phyloP scores from a whole-genome alignment of 2,329 filamentous ascomycete genomes.

The Hymenoscyphus occultus region DNA sequence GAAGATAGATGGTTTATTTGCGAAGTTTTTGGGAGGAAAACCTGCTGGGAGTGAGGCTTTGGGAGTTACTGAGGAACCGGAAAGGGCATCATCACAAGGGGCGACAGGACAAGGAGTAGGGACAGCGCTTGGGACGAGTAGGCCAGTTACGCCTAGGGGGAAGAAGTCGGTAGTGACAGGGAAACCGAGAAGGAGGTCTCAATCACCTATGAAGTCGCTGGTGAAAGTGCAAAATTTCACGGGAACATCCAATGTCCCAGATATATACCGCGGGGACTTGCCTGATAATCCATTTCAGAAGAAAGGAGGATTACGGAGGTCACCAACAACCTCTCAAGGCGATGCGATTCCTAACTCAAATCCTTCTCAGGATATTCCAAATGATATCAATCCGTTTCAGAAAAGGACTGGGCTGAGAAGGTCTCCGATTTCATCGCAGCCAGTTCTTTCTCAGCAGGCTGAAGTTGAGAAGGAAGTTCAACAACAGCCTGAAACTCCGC shows the following conservation, averaged over 20 bases:
- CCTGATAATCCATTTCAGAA: slow-evolving; percentile 32
- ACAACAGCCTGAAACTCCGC: background rate
- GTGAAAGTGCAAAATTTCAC: background rate
- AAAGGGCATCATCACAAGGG: slow-evolving; percentile 8
- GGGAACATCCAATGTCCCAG: slow-evolving; percentile 12
- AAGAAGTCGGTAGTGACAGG: slow-evolving; percentile 21
- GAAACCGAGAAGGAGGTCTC: slow-evolving; percentile 33
- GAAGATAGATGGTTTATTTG: slow-evolving; percentile 34
- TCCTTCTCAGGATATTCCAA: slow-evolving; percentile 13
- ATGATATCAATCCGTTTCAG: slow-evolving; percentile 16
- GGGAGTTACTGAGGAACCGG: slow-evolving; percentile 3
- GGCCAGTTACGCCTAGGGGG: slow-evolving; percentile 16
- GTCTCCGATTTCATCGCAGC: slow-evolving; percentile 15
- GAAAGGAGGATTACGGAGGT: slow-evolving; percentile 29
- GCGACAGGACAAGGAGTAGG: slow-evolving; percentile 21
- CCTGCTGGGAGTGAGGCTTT: slow-evolving; percentile 5
- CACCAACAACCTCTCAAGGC: slow-evolving; percentile 20
- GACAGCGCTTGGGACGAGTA: slow-evolving; percentile 2
- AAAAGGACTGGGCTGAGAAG: slow-evolving; percentile 16
- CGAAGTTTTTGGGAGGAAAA: slow-evolving; percentile 22
- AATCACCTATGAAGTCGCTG: slow-evolving; percentile 27
- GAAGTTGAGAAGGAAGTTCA: slow-evolving; percentile 2
- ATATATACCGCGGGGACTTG: slow-evolving; percentile 11
- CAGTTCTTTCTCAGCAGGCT: background rate
- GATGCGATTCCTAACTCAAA: background rate